These are phyloP conservation scores for Xerocomellus chrysenteron DNA, from an alignment of 768 basidiomycete species.

Conservation along the genomic window DNA sequence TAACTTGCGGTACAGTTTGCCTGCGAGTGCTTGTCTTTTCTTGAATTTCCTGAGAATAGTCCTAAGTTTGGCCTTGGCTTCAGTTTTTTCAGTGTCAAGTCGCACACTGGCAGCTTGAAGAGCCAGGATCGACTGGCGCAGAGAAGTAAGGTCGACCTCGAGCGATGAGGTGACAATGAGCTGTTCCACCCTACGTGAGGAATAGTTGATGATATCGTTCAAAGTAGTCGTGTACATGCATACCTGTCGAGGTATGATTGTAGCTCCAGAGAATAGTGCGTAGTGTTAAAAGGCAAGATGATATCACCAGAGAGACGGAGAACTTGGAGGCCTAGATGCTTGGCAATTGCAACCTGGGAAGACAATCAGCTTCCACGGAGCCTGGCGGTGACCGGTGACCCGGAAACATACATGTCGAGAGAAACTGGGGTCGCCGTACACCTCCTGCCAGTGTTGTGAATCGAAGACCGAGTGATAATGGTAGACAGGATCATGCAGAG, in stretches of 20 bases:
- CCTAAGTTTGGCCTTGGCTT: slow-evolving; percentile 52
- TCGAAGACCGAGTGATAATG: slow-evolving; percentile 82
- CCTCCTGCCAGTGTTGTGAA: slow-evolving; percentile 66
- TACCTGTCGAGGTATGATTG: slow-evolving; percentile 60
- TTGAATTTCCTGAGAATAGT: slow-evolving; percentile 41
- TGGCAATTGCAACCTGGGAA: slow-evolving; percentile 60
- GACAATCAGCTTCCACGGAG: neutral
- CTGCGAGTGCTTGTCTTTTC: slow-evolving; percentile 25
- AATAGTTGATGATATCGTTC: slow-evolving; percentile 25
- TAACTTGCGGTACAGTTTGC: slow-evolving; percentile 16
- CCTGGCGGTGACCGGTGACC: neutral
- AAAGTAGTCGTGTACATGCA: slow-evolving; percentile 15
- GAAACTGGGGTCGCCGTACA: slow-evolving; percentile 77
- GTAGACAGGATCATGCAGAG: slow-evolving; percentile 59
- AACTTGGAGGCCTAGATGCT: slow-evolving; percentile 60
- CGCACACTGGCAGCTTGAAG: slow-evolving; percentile 52
- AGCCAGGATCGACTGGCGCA: slow-evolving; percentile 47
- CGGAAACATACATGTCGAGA: slow-evolving; percentile 56
- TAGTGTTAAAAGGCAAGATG: slow-evolving; percentile 72
- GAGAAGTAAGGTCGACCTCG: slow-evolving; percentile 47
- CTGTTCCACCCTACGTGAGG: slow-evolving; percentile 28
- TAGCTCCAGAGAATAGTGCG: slow-evolving; percentile 72
- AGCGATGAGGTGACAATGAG: slow-evolving; percentile 31
- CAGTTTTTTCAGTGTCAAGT: slow-evolving; percentile 58
- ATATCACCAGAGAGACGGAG: slow-evolving; percentile 65